These are phyloP conservation scores for Fragosphaeria purpurea DNA, from an alignment of 2,329 filamentous ascomycete genomes.

Conservation along the genomic window DNA sequence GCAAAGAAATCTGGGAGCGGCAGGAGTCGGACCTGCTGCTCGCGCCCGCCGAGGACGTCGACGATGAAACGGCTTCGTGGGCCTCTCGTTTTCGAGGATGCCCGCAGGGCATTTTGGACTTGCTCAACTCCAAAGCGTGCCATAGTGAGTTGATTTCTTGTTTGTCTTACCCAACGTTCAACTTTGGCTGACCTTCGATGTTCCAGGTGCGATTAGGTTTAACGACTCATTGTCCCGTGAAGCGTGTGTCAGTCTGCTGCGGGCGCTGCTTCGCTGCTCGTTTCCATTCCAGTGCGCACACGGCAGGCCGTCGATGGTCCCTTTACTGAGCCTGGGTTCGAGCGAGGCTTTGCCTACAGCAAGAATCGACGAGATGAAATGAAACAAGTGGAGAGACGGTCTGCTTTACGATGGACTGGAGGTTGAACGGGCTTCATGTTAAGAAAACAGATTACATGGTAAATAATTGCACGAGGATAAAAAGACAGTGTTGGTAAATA, in stretches of 20 bases:
- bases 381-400: too few relatives aligned
- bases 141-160: constrained; percentile 40
- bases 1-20: constrained; percentile 62
- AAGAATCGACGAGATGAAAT: too few relatives aligned
- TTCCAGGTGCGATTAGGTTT: constrained; percentile 65
- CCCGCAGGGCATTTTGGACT: constrained; percentile 64
- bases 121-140: constrained; percentile 68
- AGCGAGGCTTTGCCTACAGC: not conserved
- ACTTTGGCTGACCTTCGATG: not conserved
- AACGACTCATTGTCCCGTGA: constrained; percentile 54
- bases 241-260: constrained; percentile 51
- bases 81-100: constrained; percentile 55
- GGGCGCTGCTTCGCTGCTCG: constrained; percentile 46
- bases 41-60: not conserved
- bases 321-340: constrained; percentile 42
- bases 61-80: constrained; percentile 33
- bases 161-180: too few relatives aligned
- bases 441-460: too few relatives aligned
- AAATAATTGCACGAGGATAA: too few relatives aligned
- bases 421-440: too few relatives aligned
- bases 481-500: too few relatives aligned
- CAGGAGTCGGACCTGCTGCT: constrained; percentile 32
- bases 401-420: too few relatives aligned
- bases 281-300: constrained; percentile 83
- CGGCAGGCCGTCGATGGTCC: constrained; percentile 58